phyloP scores from a whole-genome alignment of 2,329 filamentous ascomycete genomes.

The Ascochyta rabiei region DNA sequence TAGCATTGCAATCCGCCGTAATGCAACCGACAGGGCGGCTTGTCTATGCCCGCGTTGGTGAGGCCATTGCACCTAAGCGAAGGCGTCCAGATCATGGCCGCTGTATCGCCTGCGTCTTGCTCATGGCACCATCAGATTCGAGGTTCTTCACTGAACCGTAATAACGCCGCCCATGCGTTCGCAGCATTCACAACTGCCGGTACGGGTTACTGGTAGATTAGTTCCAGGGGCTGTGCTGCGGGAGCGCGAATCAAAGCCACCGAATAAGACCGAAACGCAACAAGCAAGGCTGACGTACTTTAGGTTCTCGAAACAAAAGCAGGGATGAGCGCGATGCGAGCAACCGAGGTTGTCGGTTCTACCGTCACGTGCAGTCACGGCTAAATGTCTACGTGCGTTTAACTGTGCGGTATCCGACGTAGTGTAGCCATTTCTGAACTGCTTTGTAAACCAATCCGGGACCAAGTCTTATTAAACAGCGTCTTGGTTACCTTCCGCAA shows the following conservation, averaged over 20 bases:
- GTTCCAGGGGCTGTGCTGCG: constrained; percentile 7
- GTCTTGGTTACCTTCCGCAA: too few relatives aligned
- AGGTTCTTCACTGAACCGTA: neutral
- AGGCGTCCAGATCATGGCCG: neutral
- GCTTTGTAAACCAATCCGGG: too few relatives aligned
- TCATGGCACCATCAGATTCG: neutral
- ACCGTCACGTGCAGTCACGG: neutral
- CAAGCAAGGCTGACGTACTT: neutral
- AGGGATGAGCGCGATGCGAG: neutral
- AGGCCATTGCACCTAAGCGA: neutral
- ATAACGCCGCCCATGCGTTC: constrained; percentile 7
- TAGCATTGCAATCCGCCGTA: constrained; percentile 1
- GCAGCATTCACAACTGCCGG: constrained; percentile 4
- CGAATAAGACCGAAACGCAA: constrained; percentile 1
- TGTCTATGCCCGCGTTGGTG: constrained; percentile 1
- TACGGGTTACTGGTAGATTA: constrained; percentile 5
- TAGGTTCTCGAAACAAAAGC: neutral
- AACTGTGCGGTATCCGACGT: neutral
- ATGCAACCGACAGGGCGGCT: neutral
- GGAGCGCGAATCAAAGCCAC: neutral
- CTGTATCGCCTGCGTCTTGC: neutral
- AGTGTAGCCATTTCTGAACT: too few relatives aligned
- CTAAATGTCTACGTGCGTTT: neutral
- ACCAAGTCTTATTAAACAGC: too few relatives aligned
- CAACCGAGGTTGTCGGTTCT: constrained; percentile 1